Evolutionary conservation across 2,329 filamentous ascomycete genomes (phyloP).

Genomic region (Colletotrichum truncatum): DNA sequence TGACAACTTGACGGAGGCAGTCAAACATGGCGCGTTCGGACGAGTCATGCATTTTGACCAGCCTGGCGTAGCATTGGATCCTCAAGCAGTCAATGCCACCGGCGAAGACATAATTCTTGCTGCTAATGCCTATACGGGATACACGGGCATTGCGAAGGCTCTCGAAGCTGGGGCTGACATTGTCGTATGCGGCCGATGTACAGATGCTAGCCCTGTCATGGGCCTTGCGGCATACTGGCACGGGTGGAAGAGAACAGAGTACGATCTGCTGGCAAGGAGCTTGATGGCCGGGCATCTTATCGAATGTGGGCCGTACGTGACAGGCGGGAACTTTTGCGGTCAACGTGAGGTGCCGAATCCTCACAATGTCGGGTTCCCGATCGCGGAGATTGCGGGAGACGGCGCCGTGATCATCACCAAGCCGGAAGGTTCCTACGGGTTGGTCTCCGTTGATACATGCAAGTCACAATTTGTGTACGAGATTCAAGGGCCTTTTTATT

Average conservation of each 20-base stretch:
- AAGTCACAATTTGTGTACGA: conserved; percentile 60
- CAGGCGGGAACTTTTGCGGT: conserved; percentile 63
- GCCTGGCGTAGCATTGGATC: conserved; percentile 18
- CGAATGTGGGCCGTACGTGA: conserved; percentile 63
- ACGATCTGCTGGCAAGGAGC: conserved; percentile 58
- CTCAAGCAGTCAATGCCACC: not conserved
- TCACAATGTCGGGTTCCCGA: conserved; percentile 45
- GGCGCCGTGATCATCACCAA: conserved; percentile 47
- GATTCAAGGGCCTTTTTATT: conserved; percentile 55
- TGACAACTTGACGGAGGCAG: conserved; percentile 44
- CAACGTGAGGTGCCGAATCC: conserved; percentile 48
- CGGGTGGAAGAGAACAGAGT: conserved; percentile 56
- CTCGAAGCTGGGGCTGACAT: conserved; percentile 54
- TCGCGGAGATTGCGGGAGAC: conserved; percentile 46
- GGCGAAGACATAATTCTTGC: conserved; percentile 25
- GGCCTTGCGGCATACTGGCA: conserved; percentile 66
- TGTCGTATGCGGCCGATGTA: conserved; percentile 57
- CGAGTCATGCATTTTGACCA: conserved; percentile 32
- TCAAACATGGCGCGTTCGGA: conserved; percentile 31
- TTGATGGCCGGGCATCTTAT: conserved; percentile 63
- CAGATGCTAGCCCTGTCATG: conserved; percentile 62
- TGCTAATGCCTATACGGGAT: conserved; percentile 63
- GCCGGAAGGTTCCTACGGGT: conserved; percentile 43
- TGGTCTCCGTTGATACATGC: conserved; percentile 47
- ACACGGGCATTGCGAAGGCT: conserved; percentile 54